These are phyloP conservation scores for Cardamine chenopodiifolia DNA, from an alignment of 345 rosid species.

Conservation along the genomic window DNA sequence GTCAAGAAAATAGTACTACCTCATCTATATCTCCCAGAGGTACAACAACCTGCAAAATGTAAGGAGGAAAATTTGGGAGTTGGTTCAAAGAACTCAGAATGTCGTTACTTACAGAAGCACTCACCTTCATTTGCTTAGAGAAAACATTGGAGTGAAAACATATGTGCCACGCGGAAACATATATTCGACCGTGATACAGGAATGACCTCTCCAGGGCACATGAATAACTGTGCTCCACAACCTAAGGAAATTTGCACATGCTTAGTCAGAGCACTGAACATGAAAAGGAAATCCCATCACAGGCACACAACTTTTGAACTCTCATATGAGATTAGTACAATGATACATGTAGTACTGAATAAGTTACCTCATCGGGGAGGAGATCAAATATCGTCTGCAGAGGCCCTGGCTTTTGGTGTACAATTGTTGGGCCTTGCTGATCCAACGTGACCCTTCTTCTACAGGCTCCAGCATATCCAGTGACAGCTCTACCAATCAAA, in stretches of 20 bases:
- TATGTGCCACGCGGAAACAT: conserved; percentile 97
- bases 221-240: conserved; percentile 86
- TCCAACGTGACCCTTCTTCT: conserved; percentile 74
- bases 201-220: conserved; percentile 98
- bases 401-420: conserved; percentile 95
- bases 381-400: conserved; percentile 90
- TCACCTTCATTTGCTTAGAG: conserved; percentile 98
- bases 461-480: conserved; percentile 75
- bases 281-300: background rate
- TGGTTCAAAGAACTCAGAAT: conserved; percentile 1
- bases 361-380: conserved; percentile 81
- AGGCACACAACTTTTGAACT: background rate
- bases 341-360: conserved; percentile 21
- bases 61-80: background rate
- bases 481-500: conserved; percentile 52
- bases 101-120: conserved; percentile 23
- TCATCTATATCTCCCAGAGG: conserved; percentile 97
- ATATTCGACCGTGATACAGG: conserved; percentile 97
- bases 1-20: conserved; percentile 50
- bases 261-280: conserved; percentile 16
- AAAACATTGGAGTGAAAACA: conserved; percentile 99
- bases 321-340: background rate
- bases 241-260: conserved; percentile 51
- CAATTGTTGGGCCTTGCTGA: conserved; percentile 89
- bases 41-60: conserved; percentile 65